These are phyloP conservation scores for Plasmodium ovale DNA, from an alignment of 169 alveolate species.

Conservation along the genomic window DNA sequence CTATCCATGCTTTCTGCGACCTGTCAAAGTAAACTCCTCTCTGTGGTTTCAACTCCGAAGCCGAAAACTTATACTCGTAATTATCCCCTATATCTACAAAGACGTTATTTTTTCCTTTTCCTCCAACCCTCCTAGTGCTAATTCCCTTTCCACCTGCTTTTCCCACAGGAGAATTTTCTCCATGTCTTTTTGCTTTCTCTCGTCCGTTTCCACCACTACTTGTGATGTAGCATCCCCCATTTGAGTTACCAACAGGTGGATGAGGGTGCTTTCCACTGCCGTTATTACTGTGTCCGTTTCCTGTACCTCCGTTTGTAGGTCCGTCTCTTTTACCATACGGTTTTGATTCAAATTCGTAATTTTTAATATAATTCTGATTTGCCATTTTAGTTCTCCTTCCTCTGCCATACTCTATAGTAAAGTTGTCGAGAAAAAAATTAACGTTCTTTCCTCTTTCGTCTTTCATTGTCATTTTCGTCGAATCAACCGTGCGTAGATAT, in stretches of 20 bases:
- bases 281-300: not conserved
- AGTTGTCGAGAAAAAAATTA: not conserved
- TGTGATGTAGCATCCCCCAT: no score
- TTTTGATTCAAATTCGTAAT: slow-evolving; percentile 19
- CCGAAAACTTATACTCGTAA: slow-evolving; percentile 20
- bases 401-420: slow-evolving; percentile 36
- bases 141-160: not conserved
- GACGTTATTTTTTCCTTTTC: not conserved
- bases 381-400: slow-evolving; percentile 36
- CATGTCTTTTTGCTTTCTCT: not conserved
- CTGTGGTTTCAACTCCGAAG: slow-evolving; percentile 64
- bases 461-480: not conserved
- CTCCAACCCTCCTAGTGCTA: not conserved
- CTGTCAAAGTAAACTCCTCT: slow-evolving; percentile 75
- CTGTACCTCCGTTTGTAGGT: not conserved
- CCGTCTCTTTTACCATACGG: slow-evolving; percentile 19
- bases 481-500: not conserved
- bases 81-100: slow-evolving; percentile 19
- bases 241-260: no score
- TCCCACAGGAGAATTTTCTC: not conserved
- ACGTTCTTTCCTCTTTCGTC: slow-evolving; percentile 24
- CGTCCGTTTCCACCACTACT: no score
- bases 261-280: not conserved
- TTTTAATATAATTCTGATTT: slow-evolving; percentile 28
- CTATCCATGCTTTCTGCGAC: slow-evolving; percentile 76